Percentiles rank a stretch among this genome's conserved stretches.
These are phyloP conservation scores for Trichoderma sp. DNA, from an alignment of 2,329 filamentous ascomycete species.

Conservation along the genomic window DNA sequence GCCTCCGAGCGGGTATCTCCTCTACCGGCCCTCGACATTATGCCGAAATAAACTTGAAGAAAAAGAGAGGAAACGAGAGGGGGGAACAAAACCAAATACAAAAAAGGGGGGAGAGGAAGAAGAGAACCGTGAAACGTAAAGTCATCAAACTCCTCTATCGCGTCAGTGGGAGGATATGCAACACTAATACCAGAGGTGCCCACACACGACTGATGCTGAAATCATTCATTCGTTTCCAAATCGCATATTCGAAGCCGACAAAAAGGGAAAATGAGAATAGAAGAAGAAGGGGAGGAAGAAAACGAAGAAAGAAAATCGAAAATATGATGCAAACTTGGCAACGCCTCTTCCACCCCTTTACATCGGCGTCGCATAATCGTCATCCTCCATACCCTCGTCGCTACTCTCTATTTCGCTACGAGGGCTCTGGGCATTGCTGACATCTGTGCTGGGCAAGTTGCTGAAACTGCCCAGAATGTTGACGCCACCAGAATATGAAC, in stretches of 20 bases:
- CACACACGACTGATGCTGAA: background rate
- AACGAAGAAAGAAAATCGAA: background rate
- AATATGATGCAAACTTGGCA: background rate
- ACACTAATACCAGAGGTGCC: conserved; percentile 24
- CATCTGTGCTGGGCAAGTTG: conserved; percentile 46
- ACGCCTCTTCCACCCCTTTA: background rate
- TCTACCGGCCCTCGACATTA: conserved; percentile 20
- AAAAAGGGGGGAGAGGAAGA: background rate
- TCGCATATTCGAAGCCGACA: background rate
- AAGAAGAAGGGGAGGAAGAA: too few relatives aligned
- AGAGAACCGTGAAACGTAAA: conserved; percentile 25
- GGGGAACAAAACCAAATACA: background rate
- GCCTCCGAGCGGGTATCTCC: conserved; percentile 19
- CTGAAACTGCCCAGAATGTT: conserved; percentile 42
- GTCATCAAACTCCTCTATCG: conserved; percentile 29
- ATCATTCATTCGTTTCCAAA: conserved; percentile 15
- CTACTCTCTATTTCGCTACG: conserved; percentile 48
- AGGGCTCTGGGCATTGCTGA: conserved; percentile 52
- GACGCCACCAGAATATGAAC: conserved; percentile 32
- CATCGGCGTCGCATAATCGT: conserved; percentile 27
- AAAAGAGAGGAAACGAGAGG: background rate
- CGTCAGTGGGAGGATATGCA: conserved; percentile 26
- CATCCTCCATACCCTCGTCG: conserved; percentile 56
- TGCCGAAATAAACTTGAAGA: conserved; percentile 16
- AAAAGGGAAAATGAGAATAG: background rate